Conservation (phyloP, 371 early-diverging fungal genomes). For the Mortierella sp. region DNA sequence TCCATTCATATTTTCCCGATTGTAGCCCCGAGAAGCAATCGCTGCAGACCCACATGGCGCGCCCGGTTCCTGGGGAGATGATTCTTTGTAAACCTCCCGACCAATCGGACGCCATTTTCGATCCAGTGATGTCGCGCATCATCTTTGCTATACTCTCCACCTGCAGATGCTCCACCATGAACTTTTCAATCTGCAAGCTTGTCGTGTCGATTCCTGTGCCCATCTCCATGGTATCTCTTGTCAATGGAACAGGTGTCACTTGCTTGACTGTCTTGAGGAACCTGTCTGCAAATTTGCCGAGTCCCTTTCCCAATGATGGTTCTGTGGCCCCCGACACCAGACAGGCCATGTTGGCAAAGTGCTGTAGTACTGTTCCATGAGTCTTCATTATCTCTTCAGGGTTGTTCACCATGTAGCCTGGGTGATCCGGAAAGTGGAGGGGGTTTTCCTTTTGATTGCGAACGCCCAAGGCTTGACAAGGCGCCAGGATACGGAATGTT, state of each 20-base stretch:
- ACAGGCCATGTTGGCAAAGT: slow-evolving; percentile 32
- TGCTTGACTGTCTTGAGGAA: slow-evolving; percentile 31
- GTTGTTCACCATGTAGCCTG: slow-evolving; percentile 29
- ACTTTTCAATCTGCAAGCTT: slow-evolving; percentile 36
- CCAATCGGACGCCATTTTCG: slow-evolving; percentile 29
- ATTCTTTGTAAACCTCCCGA: slow-evolving; percentile 36
- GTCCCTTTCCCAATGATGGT: slow-evolving; percentile 8
- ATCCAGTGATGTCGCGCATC: slow-evolving; percentile 43
- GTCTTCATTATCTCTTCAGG: slow-evolving; percentile 32
- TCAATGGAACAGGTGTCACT: slow-evolving; percentile 12
- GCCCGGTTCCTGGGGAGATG: slow-evolving; percentile 29
- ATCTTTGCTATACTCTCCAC: slow-evolving; percentile 24
- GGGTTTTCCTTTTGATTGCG: slow-evolving; percentile 12
- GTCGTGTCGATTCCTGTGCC: slow-evolving; percentile 23
- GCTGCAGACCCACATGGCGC: slow-evolving; percentile 40
- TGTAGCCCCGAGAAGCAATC: slow-evolving; percentile 31
- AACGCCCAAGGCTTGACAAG: slow-evolving; percentile 35
- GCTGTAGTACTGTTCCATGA: slow-evolving; percentile 43
- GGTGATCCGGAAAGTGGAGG: slow-evolving; percentile 38
- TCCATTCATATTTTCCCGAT: slow-evolving; percentile 21
- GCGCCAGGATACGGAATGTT: slow-evolving; percentile 41
- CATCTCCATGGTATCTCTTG: slow-evolving; percentile 16
- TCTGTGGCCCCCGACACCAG: slow-evolving; percentile 28
- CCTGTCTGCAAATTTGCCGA: slow-evolving; percentile 32
- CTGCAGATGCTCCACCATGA: slow-evolving; percentile 37